These are phyloP conservation scores for Novymonas esmeraldas DNA, from an alignment of 208 protist species.

Conservation along the genomic window DNA sequence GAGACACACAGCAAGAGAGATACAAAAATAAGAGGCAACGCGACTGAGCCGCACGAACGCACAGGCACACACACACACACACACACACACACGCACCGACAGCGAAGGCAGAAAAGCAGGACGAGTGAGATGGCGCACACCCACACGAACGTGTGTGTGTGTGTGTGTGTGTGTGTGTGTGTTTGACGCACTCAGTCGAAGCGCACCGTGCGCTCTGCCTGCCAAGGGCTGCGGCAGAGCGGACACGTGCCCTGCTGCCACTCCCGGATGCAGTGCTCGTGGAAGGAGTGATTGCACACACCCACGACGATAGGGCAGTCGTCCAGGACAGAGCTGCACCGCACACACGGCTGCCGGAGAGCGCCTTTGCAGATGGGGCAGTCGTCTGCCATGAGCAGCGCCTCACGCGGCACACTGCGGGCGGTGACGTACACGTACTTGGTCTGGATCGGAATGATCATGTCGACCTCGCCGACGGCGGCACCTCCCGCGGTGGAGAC, in stretches of 20 bases:
- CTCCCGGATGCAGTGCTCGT: slow-evolving; percentile 49
- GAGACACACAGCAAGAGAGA: not conserved
- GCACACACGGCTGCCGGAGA: slow-evolving; percentile 25
- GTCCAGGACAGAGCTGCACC: slow-evolving; percentile 25
- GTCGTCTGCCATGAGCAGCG: slow-evolving; percentile 20
- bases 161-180: too few relatives aligned
- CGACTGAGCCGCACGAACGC: not conserved
- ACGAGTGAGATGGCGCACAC: too few relatives aligned
- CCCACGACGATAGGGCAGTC: slow-evolving; percentile 38
- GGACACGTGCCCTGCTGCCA: slow-evolving; percentile 43
- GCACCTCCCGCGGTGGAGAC: not conserved
- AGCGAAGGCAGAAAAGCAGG: too few relatives aligned
- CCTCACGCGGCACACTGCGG: slow-evolving; percentile 24
- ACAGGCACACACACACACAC: not conserved
- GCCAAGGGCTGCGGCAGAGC: slow-evolving; percentile 25
- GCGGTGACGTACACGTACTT: slow-evolving; percentile 35
- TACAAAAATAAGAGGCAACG: not conserved
- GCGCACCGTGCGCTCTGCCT: slow-evolving; percentile 4
- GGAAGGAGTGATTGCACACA: slow-evolving; percentile 51
- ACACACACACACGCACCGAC: not conserved
- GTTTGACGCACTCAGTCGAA: not conserved
- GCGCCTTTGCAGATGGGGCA: slow-evolving; percentile 38
- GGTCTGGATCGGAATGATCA: slow-evolving; percentile 40
- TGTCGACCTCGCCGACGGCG: slow-evolving; percentile 3
- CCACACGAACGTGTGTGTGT: too few relatives aligned